Evolutionary conservation across 2,329 filamentous ascomycete genomes (phyloP).

Genomic region (Colletotrichum gloeosporioides): DNA sequence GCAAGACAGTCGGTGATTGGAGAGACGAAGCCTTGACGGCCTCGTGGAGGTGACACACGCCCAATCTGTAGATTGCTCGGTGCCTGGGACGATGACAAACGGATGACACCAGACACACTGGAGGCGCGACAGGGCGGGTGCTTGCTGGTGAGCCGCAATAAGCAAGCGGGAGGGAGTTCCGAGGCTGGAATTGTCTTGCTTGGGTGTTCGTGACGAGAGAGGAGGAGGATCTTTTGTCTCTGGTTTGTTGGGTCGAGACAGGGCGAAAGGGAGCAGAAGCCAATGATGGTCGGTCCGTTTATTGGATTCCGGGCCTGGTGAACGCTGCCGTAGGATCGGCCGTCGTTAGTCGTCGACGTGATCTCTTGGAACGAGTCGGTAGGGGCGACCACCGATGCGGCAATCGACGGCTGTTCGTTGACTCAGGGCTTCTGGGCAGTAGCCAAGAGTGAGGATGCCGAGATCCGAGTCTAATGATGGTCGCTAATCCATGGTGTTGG

Average conservation of each 20-base stretch:
- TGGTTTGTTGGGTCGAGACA: not conserved
- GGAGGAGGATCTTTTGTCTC: not conserved
- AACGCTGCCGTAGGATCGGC: not conserved
- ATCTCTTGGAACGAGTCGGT: not conserved
- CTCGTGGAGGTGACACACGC: not conserved
- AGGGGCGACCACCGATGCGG: not conserved
- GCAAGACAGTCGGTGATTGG: not conserved
- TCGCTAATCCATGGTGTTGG: not conserved
- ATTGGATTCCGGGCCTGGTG: not conserved
- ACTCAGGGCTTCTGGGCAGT: not conserved
- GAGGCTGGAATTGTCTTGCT: not conserved
- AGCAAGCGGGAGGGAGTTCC: constrained; percentile 5
- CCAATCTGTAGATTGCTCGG: not conserved
- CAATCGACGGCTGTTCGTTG: not conserved
- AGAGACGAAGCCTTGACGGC: not conserved
- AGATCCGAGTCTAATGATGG: not conserved
- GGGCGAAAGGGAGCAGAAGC: not conserved
- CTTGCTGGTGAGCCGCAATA: constrained; percentile 2
- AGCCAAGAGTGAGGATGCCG: not conserved
- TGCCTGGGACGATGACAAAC: not conserved
- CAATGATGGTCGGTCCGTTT: not conserved
- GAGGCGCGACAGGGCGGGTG: not conserved
- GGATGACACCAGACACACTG: not conserved
- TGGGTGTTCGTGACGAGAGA: not conserved
- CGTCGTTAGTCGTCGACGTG: not conserved